Conservation (phyloP, 1,284 basidiomycete genomes). For the Cystobasidium pallidum region DNA sequence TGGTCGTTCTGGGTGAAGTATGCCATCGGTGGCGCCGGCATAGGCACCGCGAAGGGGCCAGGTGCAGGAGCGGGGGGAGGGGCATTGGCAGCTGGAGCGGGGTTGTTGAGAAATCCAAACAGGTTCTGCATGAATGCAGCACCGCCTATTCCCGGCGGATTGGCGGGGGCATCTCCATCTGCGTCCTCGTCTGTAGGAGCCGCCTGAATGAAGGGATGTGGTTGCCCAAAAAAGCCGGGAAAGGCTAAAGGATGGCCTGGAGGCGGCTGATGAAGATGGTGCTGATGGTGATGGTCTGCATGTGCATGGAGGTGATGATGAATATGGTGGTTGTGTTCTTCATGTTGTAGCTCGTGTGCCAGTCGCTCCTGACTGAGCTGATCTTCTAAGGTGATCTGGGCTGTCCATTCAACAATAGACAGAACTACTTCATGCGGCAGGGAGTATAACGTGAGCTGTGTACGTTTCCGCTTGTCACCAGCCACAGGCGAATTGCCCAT, state of each 20-base stretch:
- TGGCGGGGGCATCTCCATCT: not conserved
- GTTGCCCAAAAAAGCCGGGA: not conserved
- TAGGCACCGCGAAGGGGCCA: conserved; percentile 5
- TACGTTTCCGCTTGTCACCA: conserved; percentile 3
- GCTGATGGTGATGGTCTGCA: not conserved
- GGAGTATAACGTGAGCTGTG: conserved; percentile 20
- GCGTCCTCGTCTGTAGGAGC: conserved; percentile 8
- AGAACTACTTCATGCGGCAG: conserved; percentile 35
- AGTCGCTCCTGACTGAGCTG: conserved; percentile 14
- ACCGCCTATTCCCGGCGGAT: conserved; percentile 1
- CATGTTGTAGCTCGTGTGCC: conserved; percentile 13
- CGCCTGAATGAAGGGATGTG: not conserved
- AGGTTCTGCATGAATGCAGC: conserved; percentile 28
- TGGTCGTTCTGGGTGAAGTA: not conserved
- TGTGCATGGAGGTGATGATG: not conserved
- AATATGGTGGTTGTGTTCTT: conserved; percentile 5
- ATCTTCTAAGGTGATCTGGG: conserved; percentile 28
- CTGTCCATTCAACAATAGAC: conserved; percentile 36
- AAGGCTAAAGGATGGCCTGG: not conserved
- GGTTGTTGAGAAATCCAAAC: conserved; percentile 15
- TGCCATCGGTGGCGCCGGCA: not conserved
- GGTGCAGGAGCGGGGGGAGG: not conserved
- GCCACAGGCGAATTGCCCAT: conserved; percentile 22
- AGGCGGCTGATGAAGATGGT: too few relatives aligned
- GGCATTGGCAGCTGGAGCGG: not conserved